phyloP scores from a whole-genome alignment of 2,329 filamentous ascomycete species.

The Cercospora zeina region DNA sequence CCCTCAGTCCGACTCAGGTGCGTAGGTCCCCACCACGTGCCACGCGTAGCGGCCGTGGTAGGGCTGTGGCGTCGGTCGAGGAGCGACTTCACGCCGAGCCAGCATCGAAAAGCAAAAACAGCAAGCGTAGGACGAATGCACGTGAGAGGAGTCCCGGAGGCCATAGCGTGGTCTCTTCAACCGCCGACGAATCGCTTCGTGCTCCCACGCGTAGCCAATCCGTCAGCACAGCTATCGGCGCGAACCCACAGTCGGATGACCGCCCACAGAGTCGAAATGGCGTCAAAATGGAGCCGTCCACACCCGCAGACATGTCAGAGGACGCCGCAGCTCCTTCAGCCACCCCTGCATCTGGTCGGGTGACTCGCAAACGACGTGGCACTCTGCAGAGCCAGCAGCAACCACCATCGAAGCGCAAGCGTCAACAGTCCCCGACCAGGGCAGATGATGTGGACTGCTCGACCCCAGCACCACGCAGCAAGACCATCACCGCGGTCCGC shows the following conservation, averaged over 20 bases:
- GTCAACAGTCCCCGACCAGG: conserved; percentile 35
- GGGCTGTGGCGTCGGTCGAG: conserved; percentile 22
- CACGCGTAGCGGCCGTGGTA: conserved; percentile 18
- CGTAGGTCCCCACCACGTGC: conserved; percentile 28
- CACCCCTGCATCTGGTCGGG: conserved; percentile 30
- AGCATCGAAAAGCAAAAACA: conserved; percentile 20
- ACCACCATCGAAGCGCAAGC: conserved; percentile 46
- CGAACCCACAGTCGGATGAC: conserved; percentile 42
- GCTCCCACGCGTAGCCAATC: conserved; percentile 53
- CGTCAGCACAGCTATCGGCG: conserved; percentile 49
- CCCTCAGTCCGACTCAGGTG: conserved; percentile 40
- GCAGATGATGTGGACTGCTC: conserved; percentile 24
- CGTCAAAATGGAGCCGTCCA: conserved; percentile 52
- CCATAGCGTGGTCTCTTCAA: conserved; percentile 50
- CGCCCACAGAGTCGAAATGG: conserved; percentile 43
- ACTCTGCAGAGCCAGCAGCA: conserved; percentile 38
- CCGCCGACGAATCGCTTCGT: conserved; percentile 47
- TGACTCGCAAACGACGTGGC: conserved; percentile 40
- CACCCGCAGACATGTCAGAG: conserved; percentile 47
- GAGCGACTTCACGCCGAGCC: conserved; percentile 22
- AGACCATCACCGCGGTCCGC: conserved; percentile 48
- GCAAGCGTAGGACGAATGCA: conserved; percentile 21
- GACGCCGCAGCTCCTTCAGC: conserved; percentile 40
- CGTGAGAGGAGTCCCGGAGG: conserved; percentile 32
- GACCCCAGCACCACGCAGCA: conserved; percentile 34